phyloP scores from a whole-genome alignment of 1,139 yeast genomes.

The Yamadazyma sp. region DNA sequence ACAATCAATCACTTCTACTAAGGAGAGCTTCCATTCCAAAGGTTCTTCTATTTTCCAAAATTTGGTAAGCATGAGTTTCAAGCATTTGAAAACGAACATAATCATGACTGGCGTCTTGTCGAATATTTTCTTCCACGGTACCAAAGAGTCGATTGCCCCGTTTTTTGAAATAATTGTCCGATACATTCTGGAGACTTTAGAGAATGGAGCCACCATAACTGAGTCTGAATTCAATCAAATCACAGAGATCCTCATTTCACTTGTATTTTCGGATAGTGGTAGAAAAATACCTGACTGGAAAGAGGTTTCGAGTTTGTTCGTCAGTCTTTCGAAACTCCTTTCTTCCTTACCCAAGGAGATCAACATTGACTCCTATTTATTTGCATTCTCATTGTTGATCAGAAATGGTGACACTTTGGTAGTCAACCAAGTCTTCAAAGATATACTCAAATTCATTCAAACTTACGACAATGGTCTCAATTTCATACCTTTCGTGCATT shows the following conservation, averaged over 20 bases:
- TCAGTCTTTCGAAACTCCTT: background rate
- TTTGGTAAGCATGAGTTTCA: constrained; percentile 39
- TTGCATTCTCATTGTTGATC: constrained; percentile 47
- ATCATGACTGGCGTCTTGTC: constrained; percentile 61
- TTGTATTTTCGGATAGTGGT: constrained; percentile 70
- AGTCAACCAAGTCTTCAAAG: constrained; percentile 48
- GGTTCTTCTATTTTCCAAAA: constrained; percentile 49
- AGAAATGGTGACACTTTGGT: constrained; percentile 60
- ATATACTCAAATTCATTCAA: constrained; percentile 37
- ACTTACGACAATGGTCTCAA: constrained; percentile 30
- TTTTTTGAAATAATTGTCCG: constrained; percentile 39
- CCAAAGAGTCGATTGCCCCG: constrained; percentile 50
- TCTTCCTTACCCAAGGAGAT: constrained; percentile 8
- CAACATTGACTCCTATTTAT: constrained; percentile 32
- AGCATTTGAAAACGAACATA: constrained; percentile 13
- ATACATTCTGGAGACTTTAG: background rate
- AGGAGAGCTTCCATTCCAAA: constrained; percentile 74
- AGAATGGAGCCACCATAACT: constrained; percentile 3
- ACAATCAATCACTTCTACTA: constrained; percentile 75
- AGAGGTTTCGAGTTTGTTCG: constrained; percentile 18
- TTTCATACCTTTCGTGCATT: constrained; percentile 52
- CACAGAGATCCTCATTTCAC: constrained; percentile 36
- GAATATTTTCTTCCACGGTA: constrained; percentile 63
- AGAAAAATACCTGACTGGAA: constrained; percentile 54
- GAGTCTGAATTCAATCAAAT: constrained; percentile 11